These are phyloP conservation scores for Paecilomyces variotii DNA, from an alignment of 2,329 filamentous ascomycete species.

Conservation along the genomic window DNA sequence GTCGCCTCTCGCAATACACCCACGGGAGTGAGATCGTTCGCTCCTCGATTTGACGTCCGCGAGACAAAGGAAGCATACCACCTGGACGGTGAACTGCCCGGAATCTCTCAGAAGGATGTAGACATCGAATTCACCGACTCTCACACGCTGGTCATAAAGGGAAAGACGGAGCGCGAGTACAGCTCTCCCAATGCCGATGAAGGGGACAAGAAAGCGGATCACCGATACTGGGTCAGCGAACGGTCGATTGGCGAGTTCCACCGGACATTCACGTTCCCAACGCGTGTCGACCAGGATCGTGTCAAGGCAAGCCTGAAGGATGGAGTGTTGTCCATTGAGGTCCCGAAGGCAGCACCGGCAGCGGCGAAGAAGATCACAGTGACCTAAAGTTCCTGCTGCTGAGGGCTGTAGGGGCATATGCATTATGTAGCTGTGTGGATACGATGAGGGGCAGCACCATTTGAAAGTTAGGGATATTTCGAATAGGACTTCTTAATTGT, in stretches of 20 bases:
- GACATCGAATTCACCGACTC: conserved; percentile 35
- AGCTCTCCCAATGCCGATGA: conserved; percentile 14
- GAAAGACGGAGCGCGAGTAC: conserved; percentile 23
- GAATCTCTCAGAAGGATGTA: conserved; percentile 34
- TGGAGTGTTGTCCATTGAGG: conserved; percentile 45
- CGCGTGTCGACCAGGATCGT: conserved; percentile 46
- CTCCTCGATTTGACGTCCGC: conserved; percentile 34
- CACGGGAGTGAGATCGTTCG: conserved; percentile 19
- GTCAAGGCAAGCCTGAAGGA: conserved; percentile 51
- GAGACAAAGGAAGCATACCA: conserved; percentile 32
- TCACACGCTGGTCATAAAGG: conserved; percentile 33
- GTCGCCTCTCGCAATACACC: conserved; percentile 7
- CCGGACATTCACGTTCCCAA: conserved; percentile 48
- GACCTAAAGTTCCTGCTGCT: neutral
- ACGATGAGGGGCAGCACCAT: neutral
- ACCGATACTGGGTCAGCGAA: conserved; percentile 48
- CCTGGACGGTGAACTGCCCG: conserved; percentile 36
- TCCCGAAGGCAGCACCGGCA: conserved; percentile 46
- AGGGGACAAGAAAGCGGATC: conserved; percentile 20
- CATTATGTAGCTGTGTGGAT: neutral
- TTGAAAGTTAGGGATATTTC: neutral
- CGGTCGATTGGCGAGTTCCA: conserved; percentile 50
- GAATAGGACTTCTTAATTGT: neutral
- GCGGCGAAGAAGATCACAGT: conserved; percentile 39
- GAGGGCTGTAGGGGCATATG: neutral